Evolutionary conservation across 257 asterid genomes (phyloP), one percentile per base, ranked within the genome.

Genomic region (Jacaranda copaia): DNA sequence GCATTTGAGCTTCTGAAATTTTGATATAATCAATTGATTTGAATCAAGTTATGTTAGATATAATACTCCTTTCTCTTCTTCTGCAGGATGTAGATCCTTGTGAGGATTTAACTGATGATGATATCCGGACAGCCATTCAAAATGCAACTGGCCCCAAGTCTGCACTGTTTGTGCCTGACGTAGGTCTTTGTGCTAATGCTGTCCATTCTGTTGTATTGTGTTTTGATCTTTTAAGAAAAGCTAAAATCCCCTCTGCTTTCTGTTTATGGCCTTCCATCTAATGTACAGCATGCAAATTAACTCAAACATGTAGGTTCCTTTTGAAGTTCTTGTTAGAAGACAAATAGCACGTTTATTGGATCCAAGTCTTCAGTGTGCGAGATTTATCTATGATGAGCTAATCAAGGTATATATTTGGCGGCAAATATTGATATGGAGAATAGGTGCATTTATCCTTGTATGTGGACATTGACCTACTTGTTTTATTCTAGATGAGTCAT

Each of bases 361-460:
- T 81, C 98, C 98, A 39, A 93, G 98, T 86, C 94, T 96, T 74
- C 98, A 96, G 81, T 96, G 98, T 85, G 93, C 98, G 61, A 84
- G 97, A 80, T 96, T 93, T 82, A 86, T 96, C 74, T 96, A 89
- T 49, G 97, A 93, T 84, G 99, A 96, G 90, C 85, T 96, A 77
- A 88, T 96, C 79, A 96, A 89, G 97, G 99, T 93, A 82, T 64
- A 35, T 36, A 16, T n/a, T 69, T 71, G 67, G 48, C 36, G 67
- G 38, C 64, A 48, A 8, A 38, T 68, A 36, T 73, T 49, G 8
- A 19, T 70, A 25, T 64, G 42, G 70, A 46, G 70, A 53, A 14
- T 73, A 38, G 48, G 39, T 73, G 45, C 74, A 71, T 25, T 81
- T 56, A 48, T 76, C 65, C 49, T 64, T 67, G 40, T 74, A 36